A percentile compares a stretch with the other conserved stretches of the same genome.
Evolutionary conservation across 768 basidiomycete genomes (phyloP).

Genomic region (Amanita rimosa): DNA sequence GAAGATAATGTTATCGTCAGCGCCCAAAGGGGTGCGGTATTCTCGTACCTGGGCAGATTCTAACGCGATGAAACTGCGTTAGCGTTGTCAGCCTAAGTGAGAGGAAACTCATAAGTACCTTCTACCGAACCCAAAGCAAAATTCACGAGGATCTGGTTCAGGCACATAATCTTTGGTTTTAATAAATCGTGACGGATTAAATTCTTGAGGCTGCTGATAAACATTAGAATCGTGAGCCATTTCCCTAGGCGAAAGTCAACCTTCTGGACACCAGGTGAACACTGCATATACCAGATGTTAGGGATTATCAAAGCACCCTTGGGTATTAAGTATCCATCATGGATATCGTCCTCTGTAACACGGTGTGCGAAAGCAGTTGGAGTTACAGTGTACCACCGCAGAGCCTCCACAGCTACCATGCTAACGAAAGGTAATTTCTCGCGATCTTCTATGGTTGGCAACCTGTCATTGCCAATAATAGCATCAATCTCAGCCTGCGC

Average conservation of each 20-base stretch:
- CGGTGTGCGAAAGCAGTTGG: slow-evolving; percentile 26
- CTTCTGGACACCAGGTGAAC: not conserved
- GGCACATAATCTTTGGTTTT: slow-evolving; percentile 20
- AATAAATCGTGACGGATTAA: slow-evolving; percentile 39
- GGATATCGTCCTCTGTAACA: slow-evolving; percentile 30
- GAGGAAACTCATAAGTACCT: slow-evolving; percentile 16
- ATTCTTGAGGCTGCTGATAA: slow-evolving; percentile 31
- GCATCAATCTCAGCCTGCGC: slow-evolving; percentile 32
- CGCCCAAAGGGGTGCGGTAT: not conserved
- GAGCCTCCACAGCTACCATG: slow-evolving; percentile 25
- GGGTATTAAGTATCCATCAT: slow-evolving; percentile 32
- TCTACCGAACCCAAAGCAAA: slow-evolving; percentile 46
- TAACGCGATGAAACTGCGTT: not conserved
- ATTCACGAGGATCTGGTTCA: slow-evolving; percentile 30
- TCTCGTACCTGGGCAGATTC: slow-evolving; percentile 23
- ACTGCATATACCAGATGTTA: slow-evolving; percentile 20
- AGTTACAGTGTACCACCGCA: slow-evolving; percentile 22
- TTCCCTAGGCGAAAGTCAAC: slow-evolving; percentile 14
- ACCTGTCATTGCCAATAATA: slow-evolving; percentile 26
- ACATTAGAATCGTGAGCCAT: slow-evolving; percentile 30
- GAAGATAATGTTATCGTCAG: not conserved
- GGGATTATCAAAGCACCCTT: slow-evolving; percentile 25
- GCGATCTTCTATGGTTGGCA: slow-evolving; percentile 28
- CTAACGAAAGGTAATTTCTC: slow-evolving; percentile 29
- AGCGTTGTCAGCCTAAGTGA: not conserved